Evolutionary conservation across 495 filamentous ascomycete genomes (phyloP), one percentile per base, ranked within the genome.

Genomic region (Friedmanniomyces simplex): DNA sequence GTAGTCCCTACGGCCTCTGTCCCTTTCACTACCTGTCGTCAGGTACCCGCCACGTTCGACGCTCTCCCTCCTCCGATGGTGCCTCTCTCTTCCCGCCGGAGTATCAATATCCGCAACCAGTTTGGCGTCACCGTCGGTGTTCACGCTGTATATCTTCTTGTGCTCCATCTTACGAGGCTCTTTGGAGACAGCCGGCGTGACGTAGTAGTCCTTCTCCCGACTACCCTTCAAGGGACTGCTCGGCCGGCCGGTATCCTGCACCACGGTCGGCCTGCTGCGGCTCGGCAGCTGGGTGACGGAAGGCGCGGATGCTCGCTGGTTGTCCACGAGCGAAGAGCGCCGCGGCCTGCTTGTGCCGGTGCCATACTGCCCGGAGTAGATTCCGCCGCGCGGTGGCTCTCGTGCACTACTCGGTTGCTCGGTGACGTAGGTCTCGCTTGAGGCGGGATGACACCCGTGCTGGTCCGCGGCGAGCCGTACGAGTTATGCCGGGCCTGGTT

Each of bases 121-220:
- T 21, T 61, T 62, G 7, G 62, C 59, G 7, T 46, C 54, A 13
- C 65, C 65, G 58, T 72, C 64, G 6, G 32, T 25, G 30, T 71
- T 66, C 1, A 72, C 63, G 48, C 63, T 67, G 63, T 73, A 73
- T 8, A 71, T 36, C 50, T 63, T 65, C 59, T 68, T 69, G 41
- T 71, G 68, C 50, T 68, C 62, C 16, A 30, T 26, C 10, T 57
- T 60, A 10, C 57, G 56, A 11, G 61, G 58, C 25, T 62, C 59
- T 22, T 57, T 53, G 14, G 62, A 58, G 3, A 62, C 36, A 8
- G 62, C 63, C 18, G 67, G 65, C 0, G 60, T 65, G 37, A 70
- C 54, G 45, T 66, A 67, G 37, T 64, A 62, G 24, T 67, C 63
- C 13, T 50, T 46, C 5, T 56, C 57, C 22, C 41, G 37, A 45